phyloP scores from a whole-genome alignment of 140 eudicot genomes.

The Cichorium intybus region DNA sequence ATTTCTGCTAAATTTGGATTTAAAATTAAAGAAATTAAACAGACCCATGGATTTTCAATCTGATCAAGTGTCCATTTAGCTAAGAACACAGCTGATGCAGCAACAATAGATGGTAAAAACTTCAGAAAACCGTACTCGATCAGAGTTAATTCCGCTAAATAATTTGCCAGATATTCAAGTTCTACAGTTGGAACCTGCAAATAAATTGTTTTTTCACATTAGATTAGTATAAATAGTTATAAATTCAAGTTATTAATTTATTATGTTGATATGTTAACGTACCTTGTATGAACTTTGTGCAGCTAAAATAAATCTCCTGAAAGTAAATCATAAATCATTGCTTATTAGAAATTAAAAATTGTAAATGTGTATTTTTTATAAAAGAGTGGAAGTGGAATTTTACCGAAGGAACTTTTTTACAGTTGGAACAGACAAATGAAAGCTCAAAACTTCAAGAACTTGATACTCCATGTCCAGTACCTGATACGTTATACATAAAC shows the following conservation, averaged over 20 bases:
- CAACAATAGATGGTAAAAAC: conserved; percentile 79
- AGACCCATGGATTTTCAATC: conserved; percentile 81
- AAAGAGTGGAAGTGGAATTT: conserved; percentile 10
- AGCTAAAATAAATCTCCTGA: conserved; percentile 88
- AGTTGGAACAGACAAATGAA: conserved; percentile 79
- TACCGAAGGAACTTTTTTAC: conserved; percentile 81
- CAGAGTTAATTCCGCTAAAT: conserved; percentile 84
- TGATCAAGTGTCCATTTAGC: conserved; percentile 98
- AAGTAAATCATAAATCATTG: neutral
- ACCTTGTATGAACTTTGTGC: conserved; percentile 83
- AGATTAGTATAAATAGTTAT: neutral
- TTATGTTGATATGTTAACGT: conserved; percentile 11
- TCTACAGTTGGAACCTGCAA: conserved; percentile 67
- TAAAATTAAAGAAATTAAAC: conserved; percentile 24
- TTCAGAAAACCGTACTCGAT: conserved; percentile 68
- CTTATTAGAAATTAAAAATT: conserved; percentile 11
- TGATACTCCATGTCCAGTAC: conserved; percentile 86
- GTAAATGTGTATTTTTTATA: neutral
- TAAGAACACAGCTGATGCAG: conserved; percentile 93
- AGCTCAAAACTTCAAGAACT: conserved; percentile 63
- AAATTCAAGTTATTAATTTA: no score
- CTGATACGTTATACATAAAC: conserved; percentile 68
- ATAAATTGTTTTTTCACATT: neutral
- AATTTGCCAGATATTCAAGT: conserved; percentile 78
- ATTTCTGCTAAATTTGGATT: neutral